Evolutionary conservation across 2,329 filamentous ascomycete species (phyloP), one percentile per base, ranked within the genome.

Genomic region (Atkinsonella hypoxylon): DNA sequence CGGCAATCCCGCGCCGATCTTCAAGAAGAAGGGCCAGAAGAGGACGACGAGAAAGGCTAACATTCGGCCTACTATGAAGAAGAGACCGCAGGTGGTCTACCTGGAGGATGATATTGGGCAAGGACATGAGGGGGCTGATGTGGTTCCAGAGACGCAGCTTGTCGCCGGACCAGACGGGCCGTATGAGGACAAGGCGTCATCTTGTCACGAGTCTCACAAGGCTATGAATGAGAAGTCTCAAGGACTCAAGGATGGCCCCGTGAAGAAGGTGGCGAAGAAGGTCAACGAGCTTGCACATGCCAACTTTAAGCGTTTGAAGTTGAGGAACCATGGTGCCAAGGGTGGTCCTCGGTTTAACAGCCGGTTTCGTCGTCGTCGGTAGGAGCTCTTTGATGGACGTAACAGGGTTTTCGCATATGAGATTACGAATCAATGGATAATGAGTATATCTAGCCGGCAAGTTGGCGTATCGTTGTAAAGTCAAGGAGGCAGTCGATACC

Each of bases 1-100:
- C 58, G 81, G 81, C 1, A 72, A 77, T 54, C 81, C 81, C 2
- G 63, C 81, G 38, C 78, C 75, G 49, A 67, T 79, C 1, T 91
- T 78, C 72, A 91, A 90, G 74, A 93, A 93, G 76, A 87, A 87
- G 70, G 87, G 86, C 0, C 78, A 87, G 63, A 93, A 93, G 71
- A 75, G 87, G 54, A 88, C 86, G 50, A 91, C 87, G 3, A 74
- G 82, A 54, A 72, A 75, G 45, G 74, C 78, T 50, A 89, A 82
- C 53, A 87, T 85, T 70, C 73, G 69, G 54, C 79, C 79, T 2
- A 74, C 67, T 0, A 63, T 70, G 50, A 62, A 64, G 7, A 76
- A 74, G 59, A 74, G 80, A 38, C 73, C 76, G 20, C 55, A 64
- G 15, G 57, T 62, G 31, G 54, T 59, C 4, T 51, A 56, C 4